phyloP scores from a whole-genome alignment of 108 stramenopile genomes.

The Licmophora abbreviata region DNA sequence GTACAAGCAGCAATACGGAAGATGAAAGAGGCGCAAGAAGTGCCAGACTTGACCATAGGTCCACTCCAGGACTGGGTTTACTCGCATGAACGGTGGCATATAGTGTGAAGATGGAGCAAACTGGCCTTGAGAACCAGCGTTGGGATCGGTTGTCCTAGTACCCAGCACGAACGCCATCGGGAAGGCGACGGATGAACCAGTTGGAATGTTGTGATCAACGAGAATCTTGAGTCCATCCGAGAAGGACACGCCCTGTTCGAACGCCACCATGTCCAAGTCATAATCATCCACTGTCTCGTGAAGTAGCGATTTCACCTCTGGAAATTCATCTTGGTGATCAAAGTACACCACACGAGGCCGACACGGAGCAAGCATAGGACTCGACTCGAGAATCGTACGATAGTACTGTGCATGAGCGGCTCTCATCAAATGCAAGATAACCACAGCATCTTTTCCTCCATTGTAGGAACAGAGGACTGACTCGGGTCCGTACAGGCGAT shows the following conservation, averaged over 20 bases:
- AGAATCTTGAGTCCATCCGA: slow-evolving; percentile 52
- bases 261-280: slow-evolving; percentile 87
- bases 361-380: slow-evolving; percentile 9
- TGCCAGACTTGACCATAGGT: slow-evolving; percentile 88
- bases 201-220: slow-evolving; percentile 40
- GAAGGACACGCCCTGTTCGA: slow-evolving; percentile 56
- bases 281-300: slow-evolving; percentile 54
- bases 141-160: slow-evolving; percentile 90
- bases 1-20: slow-evolving; percentile 93
- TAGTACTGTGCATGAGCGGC: slow-evolving; percentile 81
- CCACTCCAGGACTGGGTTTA: slow-evolving; percentile 95
- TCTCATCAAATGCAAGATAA: slow-evolving; percentile 88
- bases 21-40: slow-evolving; percentile 76
- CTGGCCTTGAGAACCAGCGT: slow-evolving; percentile 71
- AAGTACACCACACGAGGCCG: slow-evolving; percentile 79
- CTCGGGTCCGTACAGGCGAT: slow-evolving; percentile 68
- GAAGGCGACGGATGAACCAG: slow-evolving; percentile 9
- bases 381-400: no score
- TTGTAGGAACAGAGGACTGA: slow-evolving; percentile 89
- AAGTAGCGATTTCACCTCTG: slow-evolving; percentile 50
- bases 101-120: slow-evolving; percentile 75
- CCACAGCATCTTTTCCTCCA: slow-evolving; percentile 98
- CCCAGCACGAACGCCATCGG: slow-evolving; percentile 93
- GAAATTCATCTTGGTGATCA: slow-evolving; percentile 76
- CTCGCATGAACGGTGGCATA: slow-evolving; percentile 98